phyloP scores from a whole-genome alignment of 2,329 filamentous ascomycete species.

The Hymenoscyphus salicellus region DNA sequence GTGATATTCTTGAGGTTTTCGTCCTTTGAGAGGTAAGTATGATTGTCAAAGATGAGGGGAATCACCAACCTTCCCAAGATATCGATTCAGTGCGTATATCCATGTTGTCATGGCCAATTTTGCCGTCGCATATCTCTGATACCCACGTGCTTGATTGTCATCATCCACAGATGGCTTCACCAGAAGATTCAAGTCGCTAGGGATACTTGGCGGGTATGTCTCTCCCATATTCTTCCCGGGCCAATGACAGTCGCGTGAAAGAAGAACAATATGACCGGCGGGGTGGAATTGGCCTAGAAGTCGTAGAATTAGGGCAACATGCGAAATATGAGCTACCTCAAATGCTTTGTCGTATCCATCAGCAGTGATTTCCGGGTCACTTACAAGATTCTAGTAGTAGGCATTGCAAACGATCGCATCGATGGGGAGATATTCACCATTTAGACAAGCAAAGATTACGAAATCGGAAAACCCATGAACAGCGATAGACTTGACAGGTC shows the following conservation, averaged over 20 bases:
- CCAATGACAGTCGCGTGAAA: conserved; percentile 33
- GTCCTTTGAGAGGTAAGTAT: not conserved
- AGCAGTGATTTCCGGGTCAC: conserved; percentile 34
- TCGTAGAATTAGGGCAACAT: conserved; percentile 39
- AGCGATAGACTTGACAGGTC: conserved; percentile 37
- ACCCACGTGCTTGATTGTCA: conserved; percentile 38
- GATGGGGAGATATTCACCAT: conserved; percentile 35
- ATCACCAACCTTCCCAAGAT: not conserved
- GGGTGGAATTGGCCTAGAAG: conserved; percentile 33
- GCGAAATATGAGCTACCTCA: conserved; percentile 41
- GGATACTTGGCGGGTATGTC: conserved; percentile 38
- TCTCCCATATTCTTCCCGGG: conserved; percentile 41
- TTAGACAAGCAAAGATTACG: conserved; percentile 31
- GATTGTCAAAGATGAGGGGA: not conserved
- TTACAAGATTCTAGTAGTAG: conserved; percentile 40
- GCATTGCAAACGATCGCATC: conserved; percentile 42
- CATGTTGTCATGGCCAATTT: conserved; percentile 42
- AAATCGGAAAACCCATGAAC: conserved; percentile 37
- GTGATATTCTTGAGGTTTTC: conserved; percentile 31
- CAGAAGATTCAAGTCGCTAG: conserved; percentile 35
- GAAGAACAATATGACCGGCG: conserved; percentile 34
- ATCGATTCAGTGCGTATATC: conserved; percentile 40
- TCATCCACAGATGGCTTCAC: conserved; percentile 33
- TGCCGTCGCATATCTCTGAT: conserved; percentile 43
- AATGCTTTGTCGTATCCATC: conserved; percentile 42